Percentiles rank a stretch among this genome's conserved stretches.
Conservation (phyloP, 345 rosid species). For the Anastatica hierochuntica region DNA sequence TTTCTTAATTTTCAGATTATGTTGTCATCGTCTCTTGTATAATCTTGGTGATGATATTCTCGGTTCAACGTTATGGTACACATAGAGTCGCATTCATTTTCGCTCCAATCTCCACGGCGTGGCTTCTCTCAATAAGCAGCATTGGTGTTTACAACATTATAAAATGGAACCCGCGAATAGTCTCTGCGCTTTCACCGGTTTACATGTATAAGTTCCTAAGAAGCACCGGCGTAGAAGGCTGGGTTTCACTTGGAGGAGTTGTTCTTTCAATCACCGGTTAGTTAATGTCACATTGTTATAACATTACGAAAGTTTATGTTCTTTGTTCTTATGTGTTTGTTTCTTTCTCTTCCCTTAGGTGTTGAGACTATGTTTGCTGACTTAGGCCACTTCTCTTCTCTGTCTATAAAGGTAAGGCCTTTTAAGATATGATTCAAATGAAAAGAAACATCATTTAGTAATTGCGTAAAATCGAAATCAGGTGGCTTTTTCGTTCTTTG, state of each 20-base stretch:
- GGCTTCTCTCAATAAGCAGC: constrained; percentile 64
- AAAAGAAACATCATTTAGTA: neutral
- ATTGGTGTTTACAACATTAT: constrained; percentile 69
- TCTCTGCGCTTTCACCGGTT: constrained; percentile 65
- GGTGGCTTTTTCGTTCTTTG: constrained; percentile 67
- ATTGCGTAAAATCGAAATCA: constrained; percentile 16
- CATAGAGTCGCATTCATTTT: constrained; percentile 72
- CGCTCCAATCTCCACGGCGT: constrained; percentile 63
- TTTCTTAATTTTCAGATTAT: constrained; percentile 38
- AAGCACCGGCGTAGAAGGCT: constrained; percentile 64
- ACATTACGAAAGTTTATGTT: neutral
- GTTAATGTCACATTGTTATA: no score
- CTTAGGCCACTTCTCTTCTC: constrained; percentile 78
- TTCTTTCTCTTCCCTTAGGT: constrained; percentile 34
- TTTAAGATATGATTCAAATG: neutral
- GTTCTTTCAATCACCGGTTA: constrained; percentile 74
- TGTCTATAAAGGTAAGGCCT: constrained; percentile 58
- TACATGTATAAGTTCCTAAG: constrained; percentile 68
- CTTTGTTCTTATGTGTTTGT: neutral
- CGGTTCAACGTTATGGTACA: constrained; percentile 73
- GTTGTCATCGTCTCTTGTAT: constrained; percentile 53
- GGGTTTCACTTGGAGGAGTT: constrained; percentile 85
- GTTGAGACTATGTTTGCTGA: constrained; percentile 81
- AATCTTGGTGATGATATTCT: constrained; percentile 73
- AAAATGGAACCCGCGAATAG: constrained; percentile 62